A percentile compares a stretch with the other conserved stretches of the same genome.
These are phyloP conservation scores for Chaetomium cochliodes DNA, from an alignment of 495 filamentous ascomycete genomes.

Conservation along the genomic window DNA sequence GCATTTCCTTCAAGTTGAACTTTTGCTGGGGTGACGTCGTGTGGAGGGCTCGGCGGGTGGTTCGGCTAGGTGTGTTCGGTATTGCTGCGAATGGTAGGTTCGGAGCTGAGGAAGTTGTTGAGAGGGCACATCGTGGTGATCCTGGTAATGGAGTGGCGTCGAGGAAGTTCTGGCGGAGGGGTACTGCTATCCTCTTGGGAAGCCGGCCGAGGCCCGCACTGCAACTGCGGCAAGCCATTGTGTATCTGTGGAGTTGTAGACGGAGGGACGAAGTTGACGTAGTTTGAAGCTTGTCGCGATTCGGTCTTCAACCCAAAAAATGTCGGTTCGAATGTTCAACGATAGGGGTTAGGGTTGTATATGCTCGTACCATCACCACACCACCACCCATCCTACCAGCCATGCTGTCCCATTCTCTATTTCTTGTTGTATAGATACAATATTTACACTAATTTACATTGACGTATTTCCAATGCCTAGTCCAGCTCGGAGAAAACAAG, in stretches of 20 bases:
- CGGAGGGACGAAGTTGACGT: not conserved
- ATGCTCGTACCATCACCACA: too few species aligned
- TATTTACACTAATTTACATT: not conserved
- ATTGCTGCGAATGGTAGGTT: slow-evolving; percentile 3
- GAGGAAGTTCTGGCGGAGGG: slow-evolving; percentile 17
- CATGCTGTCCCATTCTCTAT: not conserved
- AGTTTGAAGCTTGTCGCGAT: not conserved
- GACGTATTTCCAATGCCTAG: slow-evolving; percentile 1
- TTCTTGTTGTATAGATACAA: not conserved
- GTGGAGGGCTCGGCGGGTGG: slow-evolving; percentile 18
- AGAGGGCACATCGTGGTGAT: slow-evolving; percentile 2
- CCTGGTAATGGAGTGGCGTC: slow-evolving; percentile 1
- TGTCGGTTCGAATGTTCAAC: not conserved
- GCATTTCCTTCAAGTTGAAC: slow-evolving; percentile 6
- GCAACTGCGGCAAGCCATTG: slow-evolving; percentile 38
- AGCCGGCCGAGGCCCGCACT: slow-evolving; percentile 25
- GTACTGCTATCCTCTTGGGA: slow-evolving; percentile 20
- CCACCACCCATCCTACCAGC: not conserved
- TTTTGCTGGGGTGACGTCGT: slow-evolving; percentile 9
- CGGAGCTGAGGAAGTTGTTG: not conserved
- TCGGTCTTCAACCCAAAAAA: slow-evolving; percentile 13
- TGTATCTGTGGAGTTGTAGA: not conserved
- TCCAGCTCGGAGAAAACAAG: slow-evolving; percentile 69
- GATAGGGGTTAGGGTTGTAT: slow-evolving; percentile 33
- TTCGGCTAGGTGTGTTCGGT: not conserved